These are phyloP conservation scores for Sporothrix variecibatus DNA, from an alignment of 2,329 filamentous ascomycete genomes.

Conservation along the genomic window DNA sequence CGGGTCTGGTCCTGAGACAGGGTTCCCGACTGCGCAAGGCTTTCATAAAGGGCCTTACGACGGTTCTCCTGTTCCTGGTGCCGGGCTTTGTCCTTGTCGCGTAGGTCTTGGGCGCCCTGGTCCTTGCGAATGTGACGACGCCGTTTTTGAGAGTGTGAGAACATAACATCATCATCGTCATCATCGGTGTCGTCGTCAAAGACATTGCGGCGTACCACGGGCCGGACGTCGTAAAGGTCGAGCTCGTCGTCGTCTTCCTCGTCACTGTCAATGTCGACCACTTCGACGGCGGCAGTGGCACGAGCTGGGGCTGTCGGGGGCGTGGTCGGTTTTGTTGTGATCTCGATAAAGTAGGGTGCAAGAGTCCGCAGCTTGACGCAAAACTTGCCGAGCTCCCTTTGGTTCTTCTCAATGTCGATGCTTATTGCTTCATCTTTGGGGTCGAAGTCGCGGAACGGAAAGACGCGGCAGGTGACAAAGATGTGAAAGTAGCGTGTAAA, in stretches of 20 bases:
- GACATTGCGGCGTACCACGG: background rate
- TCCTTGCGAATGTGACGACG: constrained; percentile 52
- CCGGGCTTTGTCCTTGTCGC: constrained; percentile 57
- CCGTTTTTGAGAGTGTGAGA: constrained; percentile 44
- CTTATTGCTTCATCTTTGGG: constrained; percentile 21
- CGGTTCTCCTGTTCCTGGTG: constrained; percentile 57
- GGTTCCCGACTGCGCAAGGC: constrained; percentile 47
- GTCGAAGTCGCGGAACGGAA: constrained; percentile 9
- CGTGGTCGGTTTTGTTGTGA: background rate
- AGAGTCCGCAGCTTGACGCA: constrained; percentile 31
- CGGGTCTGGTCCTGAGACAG: constrained; percentile 49
- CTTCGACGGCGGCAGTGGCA: background rate
- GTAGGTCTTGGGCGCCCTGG: constrained; percentile 53
- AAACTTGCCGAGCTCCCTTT: constrained; percentile 30
- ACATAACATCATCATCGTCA: constrained; percentile 12
- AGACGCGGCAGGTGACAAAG: constrained; percentile 29
- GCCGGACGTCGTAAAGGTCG: background rate
- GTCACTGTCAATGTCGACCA: constrained; percentile 13
- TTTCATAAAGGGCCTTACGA: constrained; percentile 48
- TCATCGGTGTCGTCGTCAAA: constrained; percentile 24
- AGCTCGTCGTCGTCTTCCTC: constrained; percentile 19
- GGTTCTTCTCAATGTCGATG: constrained; percentile 22
- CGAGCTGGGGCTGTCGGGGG: background rate
- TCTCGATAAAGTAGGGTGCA: constrained; percentile 28
- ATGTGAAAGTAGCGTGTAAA: constrained; percentile 34